Evolutionary conservation across 2,329 filamentous ascomycete genomes (phyloP).

Genomic region (Fusarium anthophilum): DNA sequence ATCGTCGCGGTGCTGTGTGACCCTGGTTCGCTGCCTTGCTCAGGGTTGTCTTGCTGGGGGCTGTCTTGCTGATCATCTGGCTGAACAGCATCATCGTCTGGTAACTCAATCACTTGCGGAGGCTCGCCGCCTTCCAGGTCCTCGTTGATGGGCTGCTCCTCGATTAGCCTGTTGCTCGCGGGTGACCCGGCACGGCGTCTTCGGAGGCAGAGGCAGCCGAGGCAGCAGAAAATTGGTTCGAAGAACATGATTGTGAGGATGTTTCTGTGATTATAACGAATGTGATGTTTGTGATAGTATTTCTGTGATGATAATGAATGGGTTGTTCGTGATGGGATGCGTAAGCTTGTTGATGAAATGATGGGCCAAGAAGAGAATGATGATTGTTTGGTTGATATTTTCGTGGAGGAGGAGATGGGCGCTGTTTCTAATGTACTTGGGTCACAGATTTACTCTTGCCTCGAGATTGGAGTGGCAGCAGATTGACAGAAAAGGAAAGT

Average conservation of each 20-base stretch:
- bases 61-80: not conserved
- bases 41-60: not conserved
- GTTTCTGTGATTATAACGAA: not conserved
- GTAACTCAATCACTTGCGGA: not conserved
- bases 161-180: not conserved
- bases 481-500: not conserved
- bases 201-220: not conserved
- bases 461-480: not conserved
- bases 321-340: not conserved
- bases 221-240: fast-evolving
- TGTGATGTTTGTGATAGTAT: not conserved
- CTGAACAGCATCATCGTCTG: not conserved
- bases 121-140: too few relatives aligned
- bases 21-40: not conserved
- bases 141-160: too few relatives aligned
- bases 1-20: not conserved
- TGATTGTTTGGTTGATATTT: not conserved
- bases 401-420: not conserved
- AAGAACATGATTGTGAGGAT: not conserved
- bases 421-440: not conserved
- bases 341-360: not conserved
- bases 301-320: not conserved
- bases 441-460: not conserved
- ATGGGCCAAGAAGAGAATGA: not conserved
- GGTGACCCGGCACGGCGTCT: not conserved